Evolutionary conservation across 1,284 basidiomycete genomes (phyloP), one percentile per base, ranked within the genome.

Genomic region (Phlebopus sp.): DNA sequence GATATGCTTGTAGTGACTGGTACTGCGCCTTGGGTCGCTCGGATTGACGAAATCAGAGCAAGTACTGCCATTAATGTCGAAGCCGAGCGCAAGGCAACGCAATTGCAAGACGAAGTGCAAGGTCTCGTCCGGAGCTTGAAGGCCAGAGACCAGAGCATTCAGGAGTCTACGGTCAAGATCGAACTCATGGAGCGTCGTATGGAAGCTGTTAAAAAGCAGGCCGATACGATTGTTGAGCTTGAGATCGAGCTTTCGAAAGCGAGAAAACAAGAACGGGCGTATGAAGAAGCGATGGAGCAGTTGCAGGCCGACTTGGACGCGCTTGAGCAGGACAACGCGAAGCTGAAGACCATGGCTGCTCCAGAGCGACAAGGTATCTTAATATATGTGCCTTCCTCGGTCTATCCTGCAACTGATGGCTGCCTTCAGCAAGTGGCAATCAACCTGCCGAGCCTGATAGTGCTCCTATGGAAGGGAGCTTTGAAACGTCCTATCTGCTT

Each of bases 141-240:
- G 64, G 72, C 81, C 36, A 84, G 92, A 69, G 96, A 99, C 55
- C 91, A 97, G 74, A 81, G 70, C 31, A 82, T 94, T 42, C 92
- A 98, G 68, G 97, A 99, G 64, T 76, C 84, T 5, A 74, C 75
- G 5, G 92, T 98, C 52, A 98, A 95, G 76, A 90, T 97, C 47
- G 92, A 97, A 66, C 79, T 96, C 7, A 89, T 99, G 78, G 92
- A 96, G 63, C 83, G 92, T 42, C 82, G 93, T 40, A 86, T 96
- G 73, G 95, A 98, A 63, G 79, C 82, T 1, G 86, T 85, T 51
- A 94, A 92, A 75, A 91, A 89, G 63, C 89, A 92, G 68, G 84
- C 85, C 1, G 95, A 98, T 52, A 72, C 81, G 18, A 89, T 97
- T 46, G 69, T 76, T 15, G 88, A 91, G 50, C 79, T 98, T 17